Conservation (phyloP, 768 basidiomycete genomes). For the Phaffia tasmanica region DNA sequence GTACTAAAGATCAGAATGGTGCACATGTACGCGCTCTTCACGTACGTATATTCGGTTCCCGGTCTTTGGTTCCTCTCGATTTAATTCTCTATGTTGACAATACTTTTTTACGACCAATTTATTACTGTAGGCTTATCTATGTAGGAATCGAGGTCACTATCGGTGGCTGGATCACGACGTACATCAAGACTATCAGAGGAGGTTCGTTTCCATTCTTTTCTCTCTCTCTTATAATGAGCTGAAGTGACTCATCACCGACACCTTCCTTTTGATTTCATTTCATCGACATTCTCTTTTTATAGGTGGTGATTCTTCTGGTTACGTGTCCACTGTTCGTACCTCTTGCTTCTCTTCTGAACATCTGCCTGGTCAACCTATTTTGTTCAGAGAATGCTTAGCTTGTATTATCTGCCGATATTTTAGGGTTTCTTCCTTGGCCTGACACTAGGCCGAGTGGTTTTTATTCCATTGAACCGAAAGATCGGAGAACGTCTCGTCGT, state of each 20-base stretch:
- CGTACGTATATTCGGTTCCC: not conserved
- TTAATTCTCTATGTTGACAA: no score
- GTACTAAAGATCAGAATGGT: conserved; percentile 33
- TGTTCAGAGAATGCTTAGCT: no score
- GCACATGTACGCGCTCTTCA: conserved; percentile 36
- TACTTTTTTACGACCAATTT: no score
- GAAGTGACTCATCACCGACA: not conserved
- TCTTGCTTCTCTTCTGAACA: not conserved
- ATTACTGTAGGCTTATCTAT: conserved; percentile 31
- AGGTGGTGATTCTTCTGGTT: conserved; percentile 47
- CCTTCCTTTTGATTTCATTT: not conserved
- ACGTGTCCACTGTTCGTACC: conserved; percentile 42
- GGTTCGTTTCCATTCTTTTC: not conserved
- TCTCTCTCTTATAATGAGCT: not conserved
- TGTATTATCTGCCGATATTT: not conserved
- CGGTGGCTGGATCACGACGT: conserved; percentile 59
- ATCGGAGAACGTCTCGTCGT: conserved; percentile 38
- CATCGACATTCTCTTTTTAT: not conserved
- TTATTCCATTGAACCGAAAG: conserved; percentile 47
- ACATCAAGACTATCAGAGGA: conserved; percentile 39
- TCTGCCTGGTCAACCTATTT: no score
- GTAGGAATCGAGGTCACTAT: conserved; percentile 40
- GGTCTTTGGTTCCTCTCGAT: no score
- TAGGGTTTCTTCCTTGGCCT: conserved; percentile 40
- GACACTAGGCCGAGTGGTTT: conserved; percentile 46